Conservation (phyloP, 768 basidiomycete species). For the Tylopilus rubrobrunneus region DNA sequence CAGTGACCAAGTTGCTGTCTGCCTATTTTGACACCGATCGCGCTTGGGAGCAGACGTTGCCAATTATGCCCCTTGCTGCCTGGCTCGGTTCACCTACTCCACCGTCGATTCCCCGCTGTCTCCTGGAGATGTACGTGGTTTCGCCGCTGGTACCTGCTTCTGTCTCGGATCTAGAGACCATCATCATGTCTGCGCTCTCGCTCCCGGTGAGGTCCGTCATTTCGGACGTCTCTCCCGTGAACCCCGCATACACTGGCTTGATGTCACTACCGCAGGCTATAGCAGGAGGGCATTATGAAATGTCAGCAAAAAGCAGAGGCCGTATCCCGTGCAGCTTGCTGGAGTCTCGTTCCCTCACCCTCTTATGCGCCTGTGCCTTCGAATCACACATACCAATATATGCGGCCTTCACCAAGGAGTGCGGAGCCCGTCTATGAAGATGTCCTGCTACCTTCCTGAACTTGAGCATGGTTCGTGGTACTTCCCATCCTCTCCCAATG, state of each 20-base stretch:
- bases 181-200: conserved; percentile 39
- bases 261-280: conserved; percentile 42
- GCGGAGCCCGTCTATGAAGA: conserved; percentile 30
- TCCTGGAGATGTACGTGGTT: conserved; percentile 46
- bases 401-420: conserved; percentile 27
- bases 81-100: conserved; percentile 33
- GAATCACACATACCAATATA: conserved; percentile 33
- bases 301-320: no score
- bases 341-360: conserved; percentile 29
- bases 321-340: conserved; percentile 39
- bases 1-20: conserved; percentile 14
- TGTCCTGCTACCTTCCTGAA: conserved; percentile 31
- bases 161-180: conserved; percentile 40
- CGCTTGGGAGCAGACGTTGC: conserved; percentile 7
- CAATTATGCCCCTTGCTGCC: conserved; percentile 29
- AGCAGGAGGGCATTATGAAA: conserved; percentile 28
- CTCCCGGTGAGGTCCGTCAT: conserved; percentile 17
- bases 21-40: conserved; percentile 12
- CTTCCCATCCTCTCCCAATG: no score
- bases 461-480: no score
- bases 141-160: conserved; percentile 33
- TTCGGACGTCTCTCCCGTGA: conserved; percentile 16
- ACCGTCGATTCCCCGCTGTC: conserved; percentile 33
- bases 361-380: conserved; percentile 28
- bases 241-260: conserved; percentile 37